Conservation (phyloP, 179 eudicot species). For the Nepenthes alata region DNA sequence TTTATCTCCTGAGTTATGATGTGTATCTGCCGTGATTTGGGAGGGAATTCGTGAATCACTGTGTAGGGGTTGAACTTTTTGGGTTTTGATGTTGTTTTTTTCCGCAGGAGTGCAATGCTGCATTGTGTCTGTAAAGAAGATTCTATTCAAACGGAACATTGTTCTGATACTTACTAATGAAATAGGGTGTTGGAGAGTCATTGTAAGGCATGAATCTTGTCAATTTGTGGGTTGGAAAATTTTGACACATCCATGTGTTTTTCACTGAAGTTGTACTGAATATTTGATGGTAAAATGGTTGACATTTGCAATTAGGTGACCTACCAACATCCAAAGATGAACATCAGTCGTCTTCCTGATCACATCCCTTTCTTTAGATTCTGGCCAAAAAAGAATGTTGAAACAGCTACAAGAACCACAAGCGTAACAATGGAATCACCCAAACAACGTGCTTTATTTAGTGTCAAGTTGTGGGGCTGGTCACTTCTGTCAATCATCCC, state of each 20-base stretch:
- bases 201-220: too few species aligned
- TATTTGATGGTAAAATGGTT: neutral
- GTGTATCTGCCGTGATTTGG: too few species aligned
- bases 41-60: too few species aligned
- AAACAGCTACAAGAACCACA: conserved; percentile 18
- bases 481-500: conserved; percentile 48
- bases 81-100: too few species aligned
- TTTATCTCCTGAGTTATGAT: too few species aligned
- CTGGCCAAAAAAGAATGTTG: conserved; percentile 16
- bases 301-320: neutral
- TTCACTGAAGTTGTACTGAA: neutral
- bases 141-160: too few species aligned
- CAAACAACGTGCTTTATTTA: conserved; percentile 19
- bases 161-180: too few species aligned
- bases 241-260: neutral
- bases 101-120: too few species aligned
- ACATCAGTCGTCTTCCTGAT: conserved; percentile 11
- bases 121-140: too few species aligned
- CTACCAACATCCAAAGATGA: conserved; percentile 10
- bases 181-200: too few species aligned
- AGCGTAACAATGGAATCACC: conserved; percentile 19
- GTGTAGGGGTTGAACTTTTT: too few species aligned
- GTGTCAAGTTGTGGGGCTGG: conserved; percentile 34
- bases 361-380: conserved; percentile 19
- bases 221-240: too few species aligned